phyloP scores from a whole-genome alignment of 805 yeast genomes.

The Komagataella kurtzmanii region DNA sequence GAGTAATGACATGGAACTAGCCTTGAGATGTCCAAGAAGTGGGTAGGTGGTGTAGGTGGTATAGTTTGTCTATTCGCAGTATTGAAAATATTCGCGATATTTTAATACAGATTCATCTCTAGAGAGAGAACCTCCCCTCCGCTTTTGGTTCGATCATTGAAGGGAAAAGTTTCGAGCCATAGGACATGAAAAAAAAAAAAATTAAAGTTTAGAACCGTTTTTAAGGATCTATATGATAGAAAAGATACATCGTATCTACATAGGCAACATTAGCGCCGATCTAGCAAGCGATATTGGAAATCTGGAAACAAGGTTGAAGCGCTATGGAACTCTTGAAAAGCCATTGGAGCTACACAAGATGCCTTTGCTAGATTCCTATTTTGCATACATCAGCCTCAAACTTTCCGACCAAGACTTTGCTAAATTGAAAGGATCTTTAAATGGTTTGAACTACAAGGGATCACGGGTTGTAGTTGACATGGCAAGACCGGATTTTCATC shows the following conservation, averaged over 20 bases:
- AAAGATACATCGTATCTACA: slow-evolving; percentile 28
- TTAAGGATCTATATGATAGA: not conserved
- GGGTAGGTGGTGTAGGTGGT: not conserved
- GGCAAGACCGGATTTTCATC: slow-evolving; percentile 46
- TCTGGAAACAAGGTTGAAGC: slow-evolving; percentile 40
- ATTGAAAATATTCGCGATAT: not conserved
- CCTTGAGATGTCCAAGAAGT: not conserved
- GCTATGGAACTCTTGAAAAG: slow-evolving; percentile 41
- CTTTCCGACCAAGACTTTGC: slow-evolving; percentile 29
- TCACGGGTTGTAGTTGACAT: slow-evolving; percentile 41
- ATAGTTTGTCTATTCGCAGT: not conserved
- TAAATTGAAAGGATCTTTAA: slow-evolving; percentile 40
- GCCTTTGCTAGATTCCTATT: slow-evolving; percentile 37
- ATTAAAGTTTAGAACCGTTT: not conserved
- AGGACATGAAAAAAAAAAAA: not conserved
- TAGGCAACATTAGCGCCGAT: slow-evolving; percentile 51
- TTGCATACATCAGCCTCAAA: slow-evolving; percentile 56
- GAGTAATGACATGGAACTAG: not conserved
- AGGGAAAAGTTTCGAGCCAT: not conserved
- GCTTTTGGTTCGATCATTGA: too few relatives aligned
- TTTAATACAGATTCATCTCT: too few relatives aligned
- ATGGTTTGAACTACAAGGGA: slow-evolving; percentile 71
- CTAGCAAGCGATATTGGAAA: slow-evolving; percentile 31
- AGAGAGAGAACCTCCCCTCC: too few relatives aligned
- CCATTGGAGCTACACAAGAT: slow-evolving; percentile 42